Base-by-base conservation (phyloP, 192 early-diverging fungal species). In the Backusella tarrabulga region DNA sequence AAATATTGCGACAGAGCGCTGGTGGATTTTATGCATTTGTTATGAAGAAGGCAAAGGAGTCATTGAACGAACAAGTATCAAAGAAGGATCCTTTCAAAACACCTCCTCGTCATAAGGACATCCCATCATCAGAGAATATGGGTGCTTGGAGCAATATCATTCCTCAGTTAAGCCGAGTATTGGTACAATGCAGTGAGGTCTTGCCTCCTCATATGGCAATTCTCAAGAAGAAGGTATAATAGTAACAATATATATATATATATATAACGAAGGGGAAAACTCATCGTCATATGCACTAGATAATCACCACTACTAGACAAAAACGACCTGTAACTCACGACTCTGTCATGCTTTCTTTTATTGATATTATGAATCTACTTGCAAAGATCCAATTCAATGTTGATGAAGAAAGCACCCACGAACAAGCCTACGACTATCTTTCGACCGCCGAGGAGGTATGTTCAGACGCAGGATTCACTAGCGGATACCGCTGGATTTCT, bases 401-500 rank as follows among this genome's bases (percentile, higher is more conserved):
- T 5, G 36, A 69, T 42, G 54, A 81, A 21, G 41, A 42, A 5
- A 44, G 67, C 34, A 52, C 76, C 0, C 71, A 81, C 54, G 34
- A 74, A 3, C 68, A 77, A 60, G 82, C 79, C 4, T 79, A 77
- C 35, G 75, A 69, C 21, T 76, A 81, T 56, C 71, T 87, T 11
- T 23, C 71, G 3, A 29, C 71, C 1, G 85, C 81, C 15, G 85
- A 79, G 32, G 17, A 71, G 11, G n/a, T 87, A 17, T 87, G 81
- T 34, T 9, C 36, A 6, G 41, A 63, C 11, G 46, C 67, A 34
- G 69, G 44, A 1, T 85, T 76, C 66, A 54, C n/a, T 7, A 85
- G 85, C 63, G 89, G 88, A 4, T 75, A 86, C 34, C 76, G 73
- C 23, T 89, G 85, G 84, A 83, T 88, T 9, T 86, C 90, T 3